Evolutionary conservation across 306 rosid genomes (phyloP).

Genomic region (Trifolium subterraneum): DNA sequence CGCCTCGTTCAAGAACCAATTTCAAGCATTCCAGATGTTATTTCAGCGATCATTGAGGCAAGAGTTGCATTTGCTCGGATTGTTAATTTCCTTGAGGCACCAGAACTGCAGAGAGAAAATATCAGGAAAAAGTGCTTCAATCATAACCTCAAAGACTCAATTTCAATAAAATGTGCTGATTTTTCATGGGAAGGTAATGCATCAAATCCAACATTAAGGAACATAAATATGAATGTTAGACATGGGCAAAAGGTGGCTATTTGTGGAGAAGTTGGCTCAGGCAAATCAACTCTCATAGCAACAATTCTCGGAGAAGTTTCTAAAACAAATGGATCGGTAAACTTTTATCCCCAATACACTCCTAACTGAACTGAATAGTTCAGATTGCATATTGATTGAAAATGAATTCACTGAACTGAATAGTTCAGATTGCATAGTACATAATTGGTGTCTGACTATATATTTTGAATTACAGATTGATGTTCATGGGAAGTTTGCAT

Average conservation of each 20-base stretch:
- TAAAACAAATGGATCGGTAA: slow-evolving; percentile 59
- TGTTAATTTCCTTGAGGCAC: slow-evolving; percentile 63
- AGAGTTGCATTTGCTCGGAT: slow-evolving; percentile 68
- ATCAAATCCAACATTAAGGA: neutral
- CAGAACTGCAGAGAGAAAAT: slow-evolving; percentile 59
- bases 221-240: neutral
- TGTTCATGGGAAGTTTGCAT: slow-evolving; percentile 75
- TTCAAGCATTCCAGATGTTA: slow-evolving; percentile 56
- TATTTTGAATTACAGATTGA: slow-evolving; percentile 57
- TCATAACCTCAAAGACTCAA: slow-evolving; percentile 40
- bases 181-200: slow-evolving; percentile 68
- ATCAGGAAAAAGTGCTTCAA: slow-evolving; percentile 31
- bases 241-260: neutral
- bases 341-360: slow-evolving; percentile 22
- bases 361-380: too few relatives aligned
- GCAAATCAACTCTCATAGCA: slow-evolving; percentile 52
- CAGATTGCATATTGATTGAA: too few relatives aligned
- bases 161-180: slow-evolving; percentile 53
- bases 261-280: slow-evolving; percentile 3
- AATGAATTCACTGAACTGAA: too few relatives aligned
- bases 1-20: slow-evolving; percentile 84
- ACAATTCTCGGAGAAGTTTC: slow-evolving; percentile 80
- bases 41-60: slow-evolving; percentile 73
- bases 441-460: neutral
- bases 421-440: too few relatives aligned